Base-by-base conservation (phyloP, 2,329 filamentous ascomycete genomes). In the Ceratocystis colombiana region DNA sequence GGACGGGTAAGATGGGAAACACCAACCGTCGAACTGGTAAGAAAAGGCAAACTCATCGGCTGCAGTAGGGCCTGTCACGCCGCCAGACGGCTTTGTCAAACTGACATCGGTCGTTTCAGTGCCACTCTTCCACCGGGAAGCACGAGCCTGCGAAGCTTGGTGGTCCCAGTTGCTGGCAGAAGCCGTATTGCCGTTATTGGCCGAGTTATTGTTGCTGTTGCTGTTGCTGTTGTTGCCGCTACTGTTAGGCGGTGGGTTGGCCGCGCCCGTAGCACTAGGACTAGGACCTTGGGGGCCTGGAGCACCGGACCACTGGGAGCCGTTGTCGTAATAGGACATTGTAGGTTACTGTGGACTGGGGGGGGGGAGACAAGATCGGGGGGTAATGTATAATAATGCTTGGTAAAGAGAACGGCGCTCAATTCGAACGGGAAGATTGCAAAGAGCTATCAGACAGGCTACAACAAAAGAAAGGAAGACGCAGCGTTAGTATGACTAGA, bases 21-120 rank as follows among this genome's bases (percentile, higher is more conserved):
- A 84, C 88, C 75, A 87, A 94, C 89, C 89, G 79, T 96, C 91
- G 76, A 96, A 88, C 77, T 96, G 91, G 74, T 88, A 87, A 71
- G 85, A 85, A 75, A 96, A 96, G 68, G 91, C 90, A 73, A 84
- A 82, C 68, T 95, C 90, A 70, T 93, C 89, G 72, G 85, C 84
- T 65, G 86, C 83, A 70, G 85, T 84, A 63, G 88, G 86, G 67
- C 88, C 91, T 76, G 83, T 90, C 69, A 88, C 84, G 77, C 88
- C 88, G 76, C 88, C 88, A 90, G 75, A 69, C 70, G 66, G 62
- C 63, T 68, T 68, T 46, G 46, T 25, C 22, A 65, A 22, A 20
- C 45, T 30, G 25, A 68, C 33, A 33, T 68, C 66, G 17, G 50
- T 44, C 12, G 63, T 25, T 17, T 62, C 46, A 17, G 59, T 28